A percentile compares a stretch with the other conserved stretches of the same genome.
Conservation (phyloP, 2,329 filamentous ascomycete genomes). For the Pseudomassariella vexata region DNA sequence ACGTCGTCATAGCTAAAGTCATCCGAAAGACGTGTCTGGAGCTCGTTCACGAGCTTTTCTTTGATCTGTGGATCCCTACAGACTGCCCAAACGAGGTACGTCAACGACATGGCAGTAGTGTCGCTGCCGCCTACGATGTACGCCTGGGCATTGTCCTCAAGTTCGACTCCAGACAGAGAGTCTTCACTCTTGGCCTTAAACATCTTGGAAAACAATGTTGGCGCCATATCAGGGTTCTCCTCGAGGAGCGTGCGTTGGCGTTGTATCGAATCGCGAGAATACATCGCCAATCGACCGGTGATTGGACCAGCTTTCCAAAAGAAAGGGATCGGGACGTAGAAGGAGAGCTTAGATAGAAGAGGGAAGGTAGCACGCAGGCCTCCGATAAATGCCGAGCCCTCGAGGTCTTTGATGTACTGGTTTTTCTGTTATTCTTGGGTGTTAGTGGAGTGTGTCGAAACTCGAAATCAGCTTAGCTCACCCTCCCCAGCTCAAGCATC, state of each 20-base stretch:
- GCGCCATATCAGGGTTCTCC: too few species aligned
- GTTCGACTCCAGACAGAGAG: neutral
- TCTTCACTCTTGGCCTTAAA: neutral
- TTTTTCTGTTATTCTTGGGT: too few species aligned
- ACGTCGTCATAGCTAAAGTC: slow-evolving; percentile 24
- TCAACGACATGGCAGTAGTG: slow-evolving; percentile 32
- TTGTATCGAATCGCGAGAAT: too few species aligned
- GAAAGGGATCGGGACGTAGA: neutral
- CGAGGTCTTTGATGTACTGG: slow-evolving; percentile 34
- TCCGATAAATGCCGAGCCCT: slow-evolving; percentile 9
- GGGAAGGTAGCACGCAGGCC: neutral
- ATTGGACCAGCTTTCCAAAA: neutral
- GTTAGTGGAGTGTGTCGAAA: neutral
- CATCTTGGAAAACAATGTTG: slow-evolving; percentile 4
- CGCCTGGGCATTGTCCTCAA: slow-evolving; percentile 20
- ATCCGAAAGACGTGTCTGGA: slow-evolving; percentile 12
- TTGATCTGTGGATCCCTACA: slow-evolving; percentile 7
- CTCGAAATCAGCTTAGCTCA: slow-evolving; percentile 15
- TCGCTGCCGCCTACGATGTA: slow-evolving; percentile 33
- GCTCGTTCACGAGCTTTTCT: slow-evolving; percentile 12
- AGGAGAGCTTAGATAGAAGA: neutral
- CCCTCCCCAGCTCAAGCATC: slow-evolving; percentile 43
- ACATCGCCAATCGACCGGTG: slow-evolving; percentile 1
- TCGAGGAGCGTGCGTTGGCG: too few species aligned
- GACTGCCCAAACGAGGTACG: slow-evolving; percentile 27